A percentile compares a stretch with the other conserved stretches of the same genome.
Conservation (phyloP, 2,329 filamentous ascomycete genomes). For the Penicillium frequentans region DNA sequence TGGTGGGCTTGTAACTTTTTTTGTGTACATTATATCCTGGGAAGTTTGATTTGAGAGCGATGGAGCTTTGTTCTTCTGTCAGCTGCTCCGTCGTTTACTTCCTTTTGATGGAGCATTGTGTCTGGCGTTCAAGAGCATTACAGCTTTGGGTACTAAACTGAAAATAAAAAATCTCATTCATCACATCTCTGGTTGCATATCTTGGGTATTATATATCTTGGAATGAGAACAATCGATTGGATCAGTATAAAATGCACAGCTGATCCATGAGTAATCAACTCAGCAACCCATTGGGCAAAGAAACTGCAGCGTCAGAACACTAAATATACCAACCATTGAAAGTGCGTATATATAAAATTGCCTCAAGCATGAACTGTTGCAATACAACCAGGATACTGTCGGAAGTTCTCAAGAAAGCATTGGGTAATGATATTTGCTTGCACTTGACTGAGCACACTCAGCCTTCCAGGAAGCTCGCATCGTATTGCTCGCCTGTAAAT, state of each 20-base stretch:
- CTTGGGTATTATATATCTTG: neutral
- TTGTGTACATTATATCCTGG: slow-evolving; percentile 27
- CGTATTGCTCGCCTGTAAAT: slow-evolving; percentile 31
- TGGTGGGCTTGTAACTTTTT: slow-evolving; percentile 8
- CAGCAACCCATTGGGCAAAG: neutral
- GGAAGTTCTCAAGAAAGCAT: neutral
- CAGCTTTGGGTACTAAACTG: slow-evolving; percentile 22
- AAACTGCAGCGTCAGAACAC: neutral
- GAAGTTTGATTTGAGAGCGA: slow-evolving; percentile 7
- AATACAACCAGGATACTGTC: neutral
- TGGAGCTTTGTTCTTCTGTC: neutral
- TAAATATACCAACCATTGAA: neutral
- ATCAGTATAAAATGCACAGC: neutral
- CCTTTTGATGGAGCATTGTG: slow-evolving; percentile 26
- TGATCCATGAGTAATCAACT: neutral
- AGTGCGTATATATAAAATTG: neutral
- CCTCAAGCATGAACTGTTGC: neutral
- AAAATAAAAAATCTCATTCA: slow-evolving; percentile 20
- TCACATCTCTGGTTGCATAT: neutral
- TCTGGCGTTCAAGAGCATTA: slow-evolving; percentile 26
- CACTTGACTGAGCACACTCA: neutral
- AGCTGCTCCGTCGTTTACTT: slow-evolving; percentile 12
- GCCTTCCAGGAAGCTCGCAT: slow-evolving; percentile 28
- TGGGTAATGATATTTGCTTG: neutral
- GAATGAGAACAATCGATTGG: neutral